Evolutionary conservation across 2,329 filamentous ascomycete genomes (phyloP).

Genomic region (Lojkania enalia): DNA sequence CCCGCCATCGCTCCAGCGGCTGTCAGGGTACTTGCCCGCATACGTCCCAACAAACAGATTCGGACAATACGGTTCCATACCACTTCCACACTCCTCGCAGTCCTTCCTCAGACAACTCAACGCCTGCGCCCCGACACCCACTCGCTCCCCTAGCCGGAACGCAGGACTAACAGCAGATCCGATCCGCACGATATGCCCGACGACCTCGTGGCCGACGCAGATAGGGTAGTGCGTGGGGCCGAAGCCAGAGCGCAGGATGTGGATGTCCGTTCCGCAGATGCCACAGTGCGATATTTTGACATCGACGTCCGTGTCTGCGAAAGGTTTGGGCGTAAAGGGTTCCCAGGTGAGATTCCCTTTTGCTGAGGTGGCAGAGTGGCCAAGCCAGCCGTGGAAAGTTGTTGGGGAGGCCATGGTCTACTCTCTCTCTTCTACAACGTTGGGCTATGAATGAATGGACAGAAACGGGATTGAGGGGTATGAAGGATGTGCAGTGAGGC

Average conservation of each 20-base stretch:
- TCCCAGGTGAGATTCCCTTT: slow-evolving; percentile 61
- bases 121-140: slow-evolving; percentile 57
- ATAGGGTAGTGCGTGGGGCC: slow-evolving; percentile 49
- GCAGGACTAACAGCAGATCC: slow-evolving; percentile 43
- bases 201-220: slow-evolving; percentile 49
- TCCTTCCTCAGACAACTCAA: slow-evolving; percentile 51
- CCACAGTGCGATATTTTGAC: slow-evolving; percentile 31
- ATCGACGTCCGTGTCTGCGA: slow-evolving; percentile 36
- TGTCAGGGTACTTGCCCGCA: slow-evolving; percentile 56
- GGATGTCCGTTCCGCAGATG: slow-evolving; percentile 43
- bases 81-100: slow-evolving; percentile 58
- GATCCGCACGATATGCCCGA: slow-evolving; percentile 44
- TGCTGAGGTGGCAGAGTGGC: slow-evolving; percentile 52
- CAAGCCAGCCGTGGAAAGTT: slow-evolving; percentile 63
- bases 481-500: too few relatives aligned
- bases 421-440: too few relatives aligned
- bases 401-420: slow-evolving; percentile 40
- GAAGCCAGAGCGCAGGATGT: slow-evolving; percentile 49
- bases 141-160: slow-evolving; percentile 62
- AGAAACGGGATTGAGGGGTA: too few relatives aligned
- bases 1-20: slow-evolving; percentile 68
- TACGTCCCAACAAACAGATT: slow-evolving; percentile 61
- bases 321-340: slow-evolving; percentile 51
- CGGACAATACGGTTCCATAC: slow-evolving; percentile 50
- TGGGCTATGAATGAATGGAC: too few relatives aligned